Percentiles rank a stretch among this genome's conserved stretches.
Evolutionary conservation across 2,329 filamentous ascomycete species (phyloP).

Genomic region (Aspergillus tanneri): DNA sequence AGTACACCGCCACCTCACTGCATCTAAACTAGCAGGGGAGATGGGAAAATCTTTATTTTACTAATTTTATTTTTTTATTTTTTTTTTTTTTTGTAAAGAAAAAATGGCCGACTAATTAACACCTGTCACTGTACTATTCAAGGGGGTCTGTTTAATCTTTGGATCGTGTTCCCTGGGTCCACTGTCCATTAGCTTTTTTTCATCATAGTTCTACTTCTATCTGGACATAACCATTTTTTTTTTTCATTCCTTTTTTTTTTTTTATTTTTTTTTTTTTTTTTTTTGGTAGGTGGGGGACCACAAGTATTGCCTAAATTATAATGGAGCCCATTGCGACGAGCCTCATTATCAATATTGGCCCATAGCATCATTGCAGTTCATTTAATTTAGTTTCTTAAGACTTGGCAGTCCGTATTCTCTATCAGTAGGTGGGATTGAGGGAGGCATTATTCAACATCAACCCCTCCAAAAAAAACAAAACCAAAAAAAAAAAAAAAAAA

Average conservation of each 20-base stretch:
- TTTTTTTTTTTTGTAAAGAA: too few relatives aligned
- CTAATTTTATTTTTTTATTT: too few relatives aligned
- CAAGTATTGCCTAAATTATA: too few relatives aligned
- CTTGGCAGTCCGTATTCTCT: background rate
- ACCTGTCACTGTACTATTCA: background rate
- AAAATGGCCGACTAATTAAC: background rate
- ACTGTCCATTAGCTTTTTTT: slow-evolving; percentile 3
- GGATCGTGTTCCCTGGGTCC: slow-evolving; percentile 16
- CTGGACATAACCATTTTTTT: background rate
- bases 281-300: too few relatives aligned
- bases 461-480: too few relatives aligned
- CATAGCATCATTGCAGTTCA: background rate
- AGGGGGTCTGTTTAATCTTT: slow-evolving; percentile 8
- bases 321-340: background rate
- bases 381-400: background rate
- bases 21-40: background rate
- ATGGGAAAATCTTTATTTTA: too few relatives aligned
- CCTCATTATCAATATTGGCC: slow-evolving; percentile 1
- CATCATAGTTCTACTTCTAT: background rate
- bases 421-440: too few relatives aligned
- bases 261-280: too few relatives aligned
- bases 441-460: too few relatives aligned
- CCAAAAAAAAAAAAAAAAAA: too few relatives aligned
- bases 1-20: background rate
- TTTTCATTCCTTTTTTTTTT: background rate